Conservation (phyloP, 225 moss, liverwort and hornwort species). For the Ulota crispa region DNA sequence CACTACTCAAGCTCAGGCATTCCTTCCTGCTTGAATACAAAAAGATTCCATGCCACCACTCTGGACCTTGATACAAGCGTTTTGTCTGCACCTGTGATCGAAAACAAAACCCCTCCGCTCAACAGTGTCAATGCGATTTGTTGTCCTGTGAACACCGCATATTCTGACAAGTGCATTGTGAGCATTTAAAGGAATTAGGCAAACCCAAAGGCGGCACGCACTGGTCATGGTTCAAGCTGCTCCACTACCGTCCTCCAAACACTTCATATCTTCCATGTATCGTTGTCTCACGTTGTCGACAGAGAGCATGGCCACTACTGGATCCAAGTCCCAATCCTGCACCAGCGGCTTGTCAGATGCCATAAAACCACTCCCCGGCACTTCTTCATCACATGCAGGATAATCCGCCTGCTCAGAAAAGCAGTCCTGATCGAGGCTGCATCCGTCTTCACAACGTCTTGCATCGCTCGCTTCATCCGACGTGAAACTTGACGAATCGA, state of each 20-base stretch:
- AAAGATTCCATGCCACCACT: not conserved
- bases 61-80: not conserved
- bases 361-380: not conserved
- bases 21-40: not conserved
- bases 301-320: not conserved
- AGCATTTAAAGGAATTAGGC: not conserved
- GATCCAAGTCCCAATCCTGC: not conserved
- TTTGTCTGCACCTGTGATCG: not conserved
- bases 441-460: not conserved
- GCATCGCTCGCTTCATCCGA: not conserved
- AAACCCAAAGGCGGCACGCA: not conserved
- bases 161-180: not conserved
- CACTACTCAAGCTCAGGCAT: not conserved
- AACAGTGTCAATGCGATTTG: too few species aligned
- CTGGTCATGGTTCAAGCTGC: too few species aligned
- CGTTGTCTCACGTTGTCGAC: slow-evolving; percentile 10
- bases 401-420: not conserved
- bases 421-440: not conserved
- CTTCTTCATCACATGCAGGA: not conserved
- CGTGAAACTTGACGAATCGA: not conserved
- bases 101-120: too few species aligned
- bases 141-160: not conserved
- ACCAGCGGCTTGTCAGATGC: not conserved
- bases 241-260: not conserved
- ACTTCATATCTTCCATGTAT: not conserved